Base-by-base conservation (phyloP, 495 filamentous ascomycete genomes). In the Halenospora varia region DNA sequence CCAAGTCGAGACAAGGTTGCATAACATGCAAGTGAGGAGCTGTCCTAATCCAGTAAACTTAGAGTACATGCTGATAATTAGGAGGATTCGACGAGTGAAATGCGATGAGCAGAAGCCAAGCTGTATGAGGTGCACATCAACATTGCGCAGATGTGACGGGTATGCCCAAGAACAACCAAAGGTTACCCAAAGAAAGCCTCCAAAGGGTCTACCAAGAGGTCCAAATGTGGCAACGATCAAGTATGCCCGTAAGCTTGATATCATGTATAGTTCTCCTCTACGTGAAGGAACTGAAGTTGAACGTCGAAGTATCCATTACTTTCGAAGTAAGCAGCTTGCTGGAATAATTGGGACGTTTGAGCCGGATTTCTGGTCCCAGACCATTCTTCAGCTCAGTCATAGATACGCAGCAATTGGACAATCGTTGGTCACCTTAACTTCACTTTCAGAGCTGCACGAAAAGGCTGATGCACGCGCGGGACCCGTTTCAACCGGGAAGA, bases 21-120 rank as follows among this genome's bases (percentile, higher is more conserved):
- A n/a, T n/a, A n/a, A n/a, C n/a, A n/a, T n/a, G n/a, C n/a, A n/a
- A n/a, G n/a, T n/a, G n/a, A n/a, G n/a, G n/a, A n/a, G n/a, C n/a
- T n/a, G n/a, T n/a, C n/a, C n/a, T n/a, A n/a, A n/a, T n/a, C n/a
- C n/a, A n/a, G n/a, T n/a, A n/a, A n/a, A n/a, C n/a, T n/a, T n/a
- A n/a, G n/a, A n/a, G n/a, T n/a, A n/a, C n/a, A n/a, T n/a, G n/a
- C n/a, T n/a, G n/a, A n/a, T n/a, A n/a, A n/a, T n/a, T n/a, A n/a
- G n/a, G n/a, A n/a, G n/a, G n/a, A n/a, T n/a, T n/a, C n/a, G n/a
- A n/a, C n/a, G n/a, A n/a, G n/a, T n/a, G n/a, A n/a, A n/a, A n/a
- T n/a, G n/a, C n/a, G n/a, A 82, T 51, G 82, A 85, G 63, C 66
- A 62, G n/a, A 67, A 71, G 24, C 82, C 81, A 13, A 72, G 72